Conservation (phyloP, 768 basidiomycete genomes). For the Suillus americanus region DNA sequence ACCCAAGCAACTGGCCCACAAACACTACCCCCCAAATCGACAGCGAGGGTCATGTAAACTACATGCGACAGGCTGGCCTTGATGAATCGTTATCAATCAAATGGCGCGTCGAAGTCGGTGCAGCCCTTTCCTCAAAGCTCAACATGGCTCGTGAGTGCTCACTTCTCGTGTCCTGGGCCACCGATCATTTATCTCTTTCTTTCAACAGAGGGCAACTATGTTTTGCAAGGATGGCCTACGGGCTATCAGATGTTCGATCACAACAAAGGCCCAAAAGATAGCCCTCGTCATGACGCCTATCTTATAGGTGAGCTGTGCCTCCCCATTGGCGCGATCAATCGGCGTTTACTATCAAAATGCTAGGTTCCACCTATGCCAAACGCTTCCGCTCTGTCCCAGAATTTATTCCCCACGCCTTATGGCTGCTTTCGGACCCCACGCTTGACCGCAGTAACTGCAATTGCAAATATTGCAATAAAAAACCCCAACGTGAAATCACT, state of each 20-base stretch:
- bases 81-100: conserved; percentile 52
- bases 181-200: conserved; percentile 6
- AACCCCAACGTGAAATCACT: conserved; percentile 69
- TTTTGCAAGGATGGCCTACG: conserved; percentile 62
- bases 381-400: conserved; percentile 83
- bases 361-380: conserved; percentile 42
- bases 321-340: not conserved
- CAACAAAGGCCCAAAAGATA: conserved; percentile 55
- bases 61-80: conserved; percentile 52
- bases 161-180: not conserved
- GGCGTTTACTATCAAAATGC: not conserved
- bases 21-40: conserved; percentile 57
- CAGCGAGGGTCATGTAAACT: conserved; percentile 68
- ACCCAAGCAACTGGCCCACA: conserved; percentile 50
- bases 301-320: conserved; percentile 55
- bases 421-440: conserved; percentile 62
- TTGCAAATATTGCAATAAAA: conserved; percentile 78
- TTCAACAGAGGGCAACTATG: conserved; percentile 51
- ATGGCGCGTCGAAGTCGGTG: conserved; percentile 54
- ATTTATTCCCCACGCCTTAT: conserved; percentile 81
- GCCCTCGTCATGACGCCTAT: conserved; percentile 75
- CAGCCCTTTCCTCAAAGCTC: conserved; percentile 42
- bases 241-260: conserved; percentile 77
- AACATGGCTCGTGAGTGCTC: conserved; percentile 49
- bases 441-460: conserved; percentile 51